Evolutionary conservation across 2,329 filamentous ascomycete genomes (phyloP).

Genomic region (Xylariaceae sp.): DNA sequence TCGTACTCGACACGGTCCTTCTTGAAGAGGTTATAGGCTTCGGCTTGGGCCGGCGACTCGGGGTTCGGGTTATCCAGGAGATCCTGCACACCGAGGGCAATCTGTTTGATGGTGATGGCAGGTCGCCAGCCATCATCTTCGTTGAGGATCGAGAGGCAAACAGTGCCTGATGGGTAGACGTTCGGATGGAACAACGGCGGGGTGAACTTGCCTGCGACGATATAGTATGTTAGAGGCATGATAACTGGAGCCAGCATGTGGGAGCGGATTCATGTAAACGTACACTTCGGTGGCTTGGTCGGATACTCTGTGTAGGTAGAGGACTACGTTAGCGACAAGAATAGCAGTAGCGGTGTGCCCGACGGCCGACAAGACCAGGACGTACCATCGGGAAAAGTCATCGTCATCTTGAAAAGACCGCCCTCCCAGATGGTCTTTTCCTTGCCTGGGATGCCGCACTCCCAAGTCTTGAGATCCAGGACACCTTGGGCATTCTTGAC

Average conservation of each 20-base stretch:
- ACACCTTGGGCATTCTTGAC: conserved; percentile 72
- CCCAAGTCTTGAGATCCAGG: conserved; percentile 91
- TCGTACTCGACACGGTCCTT: conserved; percentile 85
- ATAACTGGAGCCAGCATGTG: background rate
- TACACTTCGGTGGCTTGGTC: conserved; percentile 98
- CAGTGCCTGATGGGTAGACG: conserved; percentile 95
- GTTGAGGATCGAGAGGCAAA: conserved; percentile 94
- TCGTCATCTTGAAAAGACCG: conserved; percentile 91
- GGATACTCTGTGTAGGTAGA: conserved; percentile 69
- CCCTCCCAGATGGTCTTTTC: conserved; percentile 97
- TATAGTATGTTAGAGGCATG: conserved; percentile 10
- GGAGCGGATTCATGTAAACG: conserved; percentile 35
- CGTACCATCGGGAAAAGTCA: conserved; percentile 89
- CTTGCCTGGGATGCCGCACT: conserved; percentile 93
- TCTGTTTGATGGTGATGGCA: conserved; percentile 97
- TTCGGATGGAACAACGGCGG: conserved; percentile 97
- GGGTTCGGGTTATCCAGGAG: conserved; percentile 95
- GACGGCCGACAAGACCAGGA: conserved; percentile 21
- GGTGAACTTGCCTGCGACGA: conserved; percentile 76
- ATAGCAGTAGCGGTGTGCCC: background rate
- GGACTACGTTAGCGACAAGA: conserved; percentile 14
- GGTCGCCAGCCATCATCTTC: conserved; percentile 99
- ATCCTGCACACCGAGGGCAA: conserved; percentile 91
- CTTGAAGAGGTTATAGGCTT: conserved; percentile 96
- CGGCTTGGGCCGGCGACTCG: conserved; percentile 92